Evolutionary conservation across 2,329 filamentous ascomycete species (phyloP).

Genomic region (Neonectria faginata): DNA sequence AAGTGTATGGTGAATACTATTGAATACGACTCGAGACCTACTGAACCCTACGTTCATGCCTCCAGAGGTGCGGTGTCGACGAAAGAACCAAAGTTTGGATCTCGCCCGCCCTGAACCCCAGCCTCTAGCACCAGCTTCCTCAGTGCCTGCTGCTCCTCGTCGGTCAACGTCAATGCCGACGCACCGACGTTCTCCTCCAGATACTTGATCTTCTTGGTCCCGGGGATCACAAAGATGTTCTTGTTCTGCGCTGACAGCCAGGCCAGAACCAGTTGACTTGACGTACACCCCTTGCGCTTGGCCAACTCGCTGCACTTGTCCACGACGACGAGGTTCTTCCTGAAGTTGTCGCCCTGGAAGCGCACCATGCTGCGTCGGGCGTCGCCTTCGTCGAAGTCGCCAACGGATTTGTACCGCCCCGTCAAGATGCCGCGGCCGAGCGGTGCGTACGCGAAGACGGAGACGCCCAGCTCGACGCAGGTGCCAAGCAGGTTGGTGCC

Average conservation of each 20-base stretch:
- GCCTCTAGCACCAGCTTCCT: slow-evolving; percentile 45
- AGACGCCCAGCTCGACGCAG: slow-evolving; percentile 66
- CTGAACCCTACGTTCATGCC: slow-evolving; percentile 12
- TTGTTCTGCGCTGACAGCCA: slow-evolving; percentile 72
- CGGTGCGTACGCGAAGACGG: slow-evolving; percentile 68
- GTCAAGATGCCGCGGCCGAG: slow-evolving; percentile 70
- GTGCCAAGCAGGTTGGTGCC: slow-evolving; percentile 63
- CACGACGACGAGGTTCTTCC: slow-evolving; percentile 66
- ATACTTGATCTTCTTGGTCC: slow-evolving; percentile 60
- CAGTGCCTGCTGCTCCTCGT: slow-evolving; percentile 52
- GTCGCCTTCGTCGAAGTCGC: slow-evolving; percentile 57
- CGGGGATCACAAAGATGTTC: slow-evolving; percentile 70
- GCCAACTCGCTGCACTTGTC: slow-evolving; percentile 49
- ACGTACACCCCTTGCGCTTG: slow-evolving; percentile 65
- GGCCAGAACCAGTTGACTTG: slow-evolving; percentile 70
- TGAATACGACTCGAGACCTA: neutral
- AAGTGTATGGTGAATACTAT: neutral
- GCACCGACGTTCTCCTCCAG: slow-evolving; percentile 60
- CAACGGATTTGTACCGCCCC: slow-evolving; percentile 58
- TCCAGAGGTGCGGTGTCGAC: slow-evolving; percentile 35
- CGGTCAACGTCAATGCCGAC: slow-evolving; percentile 47
- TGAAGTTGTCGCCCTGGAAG: slow-evolving; percentile 45
- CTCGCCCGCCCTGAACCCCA: slow-evolving; percentile 44
- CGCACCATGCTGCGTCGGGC: slow-evolving; percentile 30
- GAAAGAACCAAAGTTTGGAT: slow-evolving; percentile 36